Evolutionary conservation across 1,284 basidiomycete genomes (phyloP).

Genomic region (Leccinum griseonigrum): DNA sequence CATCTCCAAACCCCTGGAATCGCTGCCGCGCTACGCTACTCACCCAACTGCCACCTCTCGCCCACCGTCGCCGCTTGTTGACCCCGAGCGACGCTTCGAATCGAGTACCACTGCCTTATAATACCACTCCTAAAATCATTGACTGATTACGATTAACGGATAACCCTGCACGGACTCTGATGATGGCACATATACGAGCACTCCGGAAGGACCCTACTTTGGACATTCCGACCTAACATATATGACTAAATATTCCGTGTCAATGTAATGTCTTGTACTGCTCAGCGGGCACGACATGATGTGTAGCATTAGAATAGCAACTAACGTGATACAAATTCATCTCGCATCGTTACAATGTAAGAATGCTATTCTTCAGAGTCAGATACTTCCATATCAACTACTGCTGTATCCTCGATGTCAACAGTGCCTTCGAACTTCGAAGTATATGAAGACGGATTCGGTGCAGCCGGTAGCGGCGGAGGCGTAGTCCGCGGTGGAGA

Average conservation of each 20-base stretch:
- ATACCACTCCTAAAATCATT: slow-evolving; percentile 18
- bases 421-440: neutral
- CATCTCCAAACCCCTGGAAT: slow-evolving; percentile 54
- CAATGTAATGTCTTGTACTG: slow-evolving; percentile 22
- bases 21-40: slow-evolving; percentile 51
- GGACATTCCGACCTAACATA: slow-evolving; percentile 11
- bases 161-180: slow-evolving; percentile 9
- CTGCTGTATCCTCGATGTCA: slow-evolving; percentile 9
- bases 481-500: slow-evolving; percentile 27
- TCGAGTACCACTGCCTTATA: slow-evolving; percentile 31
- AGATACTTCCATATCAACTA: slow-evolving; percentile 30
- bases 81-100: slow-evolving; percentile 25
- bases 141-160: slow-evolving; percentile 22
- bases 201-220: slow-evolving; percentile 12
- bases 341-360: neutral
- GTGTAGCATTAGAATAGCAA: slow-evolving; percentile 26
- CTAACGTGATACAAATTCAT: slow-evolving; percentile 4
- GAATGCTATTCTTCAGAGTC: slow-evolving; percentile 25
- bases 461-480: slow-evolving; percentile 25
- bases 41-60: slow-evolving; percentile 32
- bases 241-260: slow-evolving; percentile 5
- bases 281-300: slow-evolving; percentile 21
- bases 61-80: slow-evolving; percentile 20
- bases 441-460: slow-evolving; percentile 6
- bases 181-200: slow-evolving; percentile 14